Evolutionary conservation across 306 rosid species (phyloP).

Genomic region (Luffa acutangula): DNA sequence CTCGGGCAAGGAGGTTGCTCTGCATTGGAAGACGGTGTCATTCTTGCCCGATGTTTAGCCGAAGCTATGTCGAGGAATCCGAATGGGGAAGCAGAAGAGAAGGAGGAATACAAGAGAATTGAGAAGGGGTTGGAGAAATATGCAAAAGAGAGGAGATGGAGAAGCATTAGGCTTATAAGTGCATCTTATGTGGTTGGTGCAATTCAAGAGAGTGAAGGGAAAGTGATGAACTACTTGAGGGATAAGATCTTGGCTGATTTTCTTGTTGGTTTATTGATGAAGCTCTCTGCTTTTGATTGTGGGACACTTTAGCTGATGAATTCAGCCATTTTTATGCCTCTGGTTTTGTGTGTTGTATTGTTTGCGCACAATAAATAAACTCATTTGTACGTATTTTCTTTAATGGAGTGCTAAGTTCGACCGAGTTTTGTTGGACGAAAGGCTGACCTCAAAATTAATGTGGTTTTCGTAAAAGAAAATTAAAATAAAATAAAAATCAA

Average conservation of each 20-base stretch:
- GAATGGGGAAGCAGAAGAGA: neutral
- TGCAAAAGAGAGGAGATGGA: constrained; percentile 38
- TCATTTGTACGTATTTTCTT: too few relatives aligned
- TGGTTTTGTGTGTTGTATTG: neutral
- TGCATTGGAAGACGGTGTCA: constrained; percentile 52
- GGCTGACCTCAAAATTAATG: too few relatives aligned
- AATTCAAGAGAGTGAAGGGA: constrained; percentile 23
- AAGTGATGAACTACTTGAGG: constrained; percentile 21
- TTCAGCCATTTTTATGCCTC: neutral
- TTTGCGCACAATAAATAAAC: too few relatives aligned
- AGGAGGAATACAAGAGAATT: constrained; percentile 7
- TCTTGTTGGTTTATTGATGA: constrained; percentile 13
- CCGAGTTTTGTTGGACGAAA: too few relatives aligned
- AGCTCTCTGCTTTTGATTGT: constrained; percentile 37
- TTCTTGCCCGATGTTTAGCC: constrained; percentile 21
- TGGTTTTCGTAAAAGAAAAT: too few relatives aligned
- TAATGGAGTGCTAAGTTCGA: too few relatives aligned
- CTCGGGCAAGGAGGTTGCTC: constrained; percentile 55
- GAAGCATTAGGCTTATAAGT: constrained; percentile 27
- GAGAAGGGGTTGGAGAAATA: constrained; percentile 22
- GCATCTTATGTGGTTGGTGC: constrained; percentile 26
- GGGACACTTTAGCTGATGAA: constrained; percentile 30
- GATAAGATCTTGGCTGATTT: constrained; percentile 25
- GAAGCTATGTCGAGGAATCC: constrained; percentile 2
- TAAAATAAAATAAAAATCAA: too few relatives aligned